Evolutionary conservation across 2,329 filamentous ascomycete species (phyloP), one percentile per base, ranked within the genome.

Genomic region (Aspergillus cejpii): DNA sequence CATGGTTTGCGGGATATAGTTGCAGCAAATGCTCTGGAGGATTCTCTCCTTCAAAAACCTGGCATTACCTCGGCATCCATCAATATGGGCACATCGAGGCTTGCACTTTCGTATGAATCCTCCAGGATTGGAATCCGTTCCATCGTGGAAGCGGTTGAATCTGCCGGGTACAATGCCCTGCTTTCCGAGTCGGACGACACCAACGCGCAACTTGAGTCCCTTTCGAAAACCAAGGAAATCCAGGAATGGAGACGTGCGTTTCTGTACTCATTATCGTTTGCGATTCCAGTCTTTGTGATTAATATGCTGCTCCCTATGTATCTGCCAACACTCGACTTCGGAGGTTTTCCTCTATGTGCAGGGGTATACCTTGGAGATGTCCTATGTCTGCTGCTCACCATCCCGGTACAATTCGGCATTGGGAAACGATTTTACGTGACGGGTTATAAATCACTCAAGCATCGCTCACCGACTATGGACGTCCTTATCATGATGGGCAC

Each of bases 201-300:
- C 65, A 94, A 94, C 60, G 91, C 92, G 1, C 92, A 98, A 63
- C 78, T 98, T 2, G 89, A 97, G 65, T 97, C 92, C 1, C 76
- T 98, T 2, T 86, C 92, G 6, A 98, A 98, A 70, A 97, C 92
- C 0, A 87, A 87, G 56, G 92, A 98, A 66, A 95, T 98, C 50
- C 86, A 85, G 52, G 89, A 95, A 66, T 98, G 92, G 92, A 81
- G 80, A 50, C 79, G 75, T 23, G 87, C 89, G 0, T 94, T 97
- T 67, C 75, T 78, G 50, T 76, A 84, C 6, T 95, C 89, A 0
- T 59, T 87, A 2, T 74, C 76, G 3, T 97, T 97, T 62, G 89
- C 90, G 2, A 70, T 97, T 6, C 92, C 92, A 0, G 91, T 98
- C 26, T 88, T 97, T 60, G 63, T 95, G 41, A 85, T 94, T 55